Base-by-base conservation (phyloP, 2,329 filamentous ascomycete genomes). In the Taxawa tesnikishii region DNA sequence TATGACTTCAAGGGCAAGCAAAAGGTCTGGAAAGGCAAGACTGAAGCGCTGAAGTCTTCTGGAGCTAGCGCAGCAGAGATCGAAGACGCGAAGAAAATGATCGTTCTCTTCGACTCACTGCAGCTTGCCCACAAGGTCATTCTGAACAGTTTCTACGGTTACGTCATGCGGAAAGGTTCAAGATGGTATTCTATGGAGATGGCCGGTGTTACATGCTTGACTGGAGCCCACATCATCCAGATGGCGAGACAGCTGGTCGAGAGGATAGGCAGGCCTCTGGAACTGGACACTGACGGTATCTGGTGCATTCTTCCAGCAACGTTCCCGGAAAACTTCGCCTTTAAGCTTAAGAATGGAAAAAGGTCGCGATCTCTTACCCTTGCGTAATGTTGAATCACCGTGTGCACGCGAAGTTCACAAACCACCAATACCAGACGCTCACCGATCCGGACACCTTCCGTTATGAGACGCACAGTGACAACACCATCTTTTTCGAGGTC, bases 121-220 rank as follows among this genome's bases (percentile, higher is more conserved):
- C 92, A 98, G 55, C 67, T 98, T 47, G 90, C 90, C 0, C 90
- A 98, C 65, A 98, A 98, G 56, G 90, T 98, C 62, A 98, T 98
- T 68, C 57, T 98, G 34, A 98, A 98, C 64, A 94, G 85, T 34
- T 98, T 98, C 64, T 98, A 98, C 46, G 90, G 90, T 41, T 98
- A 98, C 53, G 90, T 96, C 54, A 98, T 98, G 90, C 73, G 90
- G 62, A 98, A 98, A 55, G 90, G 90, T 19, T 98, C 90, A 23
- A 76, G 90, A 34, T 98, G 90, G 90, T 98, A 98, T 54, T 98
- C 90, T 12, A 79, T 98, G 72, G 90, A 98, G 54, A 98, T 98
- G 90, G 90, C 92, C 11, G 90, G 90, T 46, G 90, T 98, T 4
- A 98, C 90, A 26, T 98, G 90, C 61, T 64, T 98, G 54, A 98